Evolutionary conservation across 371 early-diverging fungal species (phyloP), one percentile per base, ranked within the genome.

Genomic region (Parasitella parasitica): DNA sequence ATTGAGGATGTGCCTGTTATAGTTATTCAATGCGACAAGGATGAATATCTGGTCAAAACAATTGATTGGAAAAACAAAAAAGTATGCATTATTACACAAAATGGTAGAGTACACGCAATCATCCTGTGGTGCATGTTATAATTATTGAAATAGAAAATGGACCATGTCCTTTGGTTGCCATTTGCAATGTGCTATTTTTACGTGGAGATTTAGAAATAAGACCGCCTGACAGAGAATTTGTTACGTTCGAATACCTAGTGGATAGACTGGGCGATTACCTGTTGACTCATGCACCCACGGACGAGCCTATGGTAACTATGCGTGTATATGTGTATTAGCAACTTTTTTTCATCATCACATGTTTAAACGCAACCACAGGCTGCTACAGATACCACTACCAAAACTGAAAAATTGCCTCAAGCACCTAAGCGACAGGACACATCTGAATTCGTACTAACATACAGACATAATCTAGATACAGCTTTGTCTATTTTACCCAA

Each of bases 141-240:
- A 9, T 13, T 4, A 16, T 2, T 7, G 43, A 36, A 27, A 22
- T 70, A 85, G 86, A 87, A 59, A 95, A 96, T 72, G 95, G 97
- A 0, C 97, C 97, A 0, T 96, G 97, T 69, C 97, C 97, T 16
- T 67, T 96, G 49, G 80, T 95, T 0, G 92, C 95, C 6, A 82
- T 96, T 11, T 85, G 89, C 71, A 97, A 97, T 70, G 91, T 91
- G 1, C 75, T 96, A 50, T 78, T 94, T 13, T 76, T 95, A 22
- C 83, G 90, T 13, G 91, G 90, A 9, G 88, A 88, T 52, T 80
- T 97, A 24, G 71, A 70, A 6, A 81, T 92, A 32, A 61, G 54
- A 20, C 82, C 88, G 1, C 74, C 78, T 30, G 87, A 87, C 41
- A 69, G 85, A 46, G 78, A 82, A 13, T 57, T 72, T 0, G 86